A percentile compares a stretch with the other conserved stretches of the same genome.
Conservation (phyloP, 768 basidiomycete species). For the Glaciozyma martinii region DNA sequence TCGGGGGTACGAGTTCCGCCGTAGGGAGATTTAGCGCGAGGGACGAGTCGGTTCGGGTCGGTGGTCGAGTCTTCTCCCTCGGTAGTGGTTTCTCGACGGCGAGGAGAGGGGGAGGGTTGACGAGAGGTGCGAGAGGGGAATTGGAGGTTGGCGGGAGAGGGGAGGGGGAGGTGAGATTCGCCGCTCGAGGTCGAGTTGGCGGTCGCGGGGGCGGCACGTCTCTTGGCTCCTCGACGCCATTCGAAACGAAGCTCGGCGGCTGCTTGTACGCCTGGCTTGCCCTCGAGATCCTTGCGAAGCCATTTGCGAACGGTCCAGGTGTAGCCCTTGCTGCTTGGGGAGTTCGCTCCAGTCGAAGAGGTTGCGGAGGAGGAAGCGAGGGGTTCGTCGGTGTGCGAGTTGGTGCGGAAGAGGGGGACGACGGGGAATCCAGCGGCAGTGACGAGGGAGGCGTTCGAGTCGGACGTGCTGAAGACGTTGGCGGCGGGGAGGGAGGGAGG, state of each 20-base stretch:
- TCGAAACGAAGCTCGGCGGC: constrained; percentile 67
- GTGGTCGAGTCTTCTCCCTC: constrained; percentile 1
- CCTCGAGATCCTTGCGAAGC: constrained; percentile 40
- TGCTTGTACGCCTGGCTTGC: constrained; percentile 32
- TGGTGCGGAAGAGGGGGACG: constrained; percentile 18
- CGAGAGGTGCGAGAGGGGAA: neutral
- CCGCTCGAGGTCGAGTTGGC: neutral
- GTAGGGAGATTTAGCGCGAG: neutral
- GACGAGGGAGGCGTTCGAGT: neutral
- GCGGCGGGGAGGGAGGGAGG: neutral
- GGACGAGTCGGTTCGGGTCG: neutral
- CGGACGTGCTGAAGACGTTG: neutral
- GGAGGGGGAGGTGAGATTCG: neutral
- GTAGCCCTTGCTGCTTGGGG: constrained; percentile 43
- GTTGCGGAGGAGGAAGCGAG: constrained; percentile 44
- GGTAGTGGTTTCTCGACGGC: neutral
- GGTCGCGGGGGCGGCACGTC: neutral
- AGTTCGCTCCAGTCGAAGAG: constrained; percentile 43
- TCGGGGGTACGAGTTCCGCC: neutral
- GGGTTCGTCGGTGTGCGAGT: constrained; percentile 16
- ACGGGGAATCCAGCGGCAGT: neutral
- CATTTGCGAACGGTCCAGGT: constrained; percentile 69
- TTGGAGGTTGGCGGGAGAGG: neutral
- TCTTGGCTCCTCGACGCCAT: constrained; percentile 55
- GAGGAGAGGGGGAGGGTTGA: neutral